Percentiles rank a stretch among this genome's conserved stretches.
Conservation (phyloP, 176 grass and related monocot species). For the Paspalum vaginatum region DNA sequence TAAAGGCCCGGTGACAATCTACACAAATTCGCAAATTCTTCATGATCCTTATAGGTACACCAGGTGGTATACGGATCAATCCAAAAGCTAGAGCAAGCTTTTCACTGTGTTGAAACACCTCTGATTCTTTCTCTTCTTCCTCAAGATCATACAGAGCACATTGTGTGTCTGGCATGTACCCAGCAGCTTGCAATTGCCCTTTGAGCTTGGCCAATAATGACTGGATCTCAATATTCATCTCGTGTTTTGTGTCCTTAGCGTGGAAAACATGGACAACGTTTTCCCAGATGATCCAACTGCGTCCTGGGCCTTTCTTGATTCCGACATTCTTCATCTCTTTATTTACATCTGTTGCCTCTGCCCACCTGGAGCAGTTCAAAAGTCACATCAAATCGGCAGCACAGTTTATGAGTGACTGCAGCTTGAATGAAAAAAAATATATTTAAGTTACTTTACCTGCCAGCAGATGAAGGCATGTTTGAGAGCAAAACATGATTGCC, state of each 20-base stretch:
- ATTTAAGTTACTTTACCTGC: slow-evolving; percentile 54
- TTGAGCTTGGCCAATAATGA: slow-evolving; percentile 59
- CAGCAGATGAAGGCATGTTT: slow-evolving; percentile 84
- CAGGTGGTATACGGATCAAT: slow-evolving; percentile 66
- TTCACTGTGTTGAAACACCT: slow-evolving; percentile 89
- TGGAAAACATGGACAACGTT: slow-evolving; percentile 81
- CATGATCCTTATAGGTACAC: slow-evolving; percentile 71
- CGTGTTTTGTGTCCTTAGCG: slow-evolving; percentile 77
- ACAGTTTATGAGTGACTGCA: not conserved
- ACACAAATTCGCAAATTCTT: slow-evolving; percentile 84
- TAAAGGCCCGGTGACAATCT: slow-evolving; percentile 73
- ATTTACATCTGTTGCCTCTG: slow-evolving; percentile 71
- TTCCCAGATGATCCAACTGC: slow-evolving; percentile 90
- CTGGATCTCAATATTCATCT: slow-evolving; percentile 71
- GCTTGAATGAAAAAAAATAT: not conserved
- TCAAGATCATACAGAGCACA: slow-evolving; percentile 81
- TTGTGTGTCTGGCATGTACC: slow-evolving; percentile 69
- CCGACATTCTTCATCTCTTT: slow-evolving; percentile 74
- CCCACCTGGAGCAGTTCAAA: slow-evolving; percentile 58
- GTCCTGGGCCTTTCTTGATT: slow-evolving; percentile 80
- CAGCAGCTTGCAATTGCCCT: slow-evolving; percentile 70
- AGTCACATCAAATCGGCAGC: not conserved
- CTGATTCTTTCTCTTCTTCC: slow-evolving; percentile 90
- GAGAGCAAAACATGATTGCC: slow-evolving; percentile 86
- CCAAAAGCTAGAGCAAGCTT: slow-evolving; percentile 88